Percentiles rank a stretch among this genome's conserved stretches.
These are phyloP conservation scores for Haplographium delicatum DNA, from an alignment of 495 filamentous ascomycete genomes.

Conservation along the genomic window DNA sequence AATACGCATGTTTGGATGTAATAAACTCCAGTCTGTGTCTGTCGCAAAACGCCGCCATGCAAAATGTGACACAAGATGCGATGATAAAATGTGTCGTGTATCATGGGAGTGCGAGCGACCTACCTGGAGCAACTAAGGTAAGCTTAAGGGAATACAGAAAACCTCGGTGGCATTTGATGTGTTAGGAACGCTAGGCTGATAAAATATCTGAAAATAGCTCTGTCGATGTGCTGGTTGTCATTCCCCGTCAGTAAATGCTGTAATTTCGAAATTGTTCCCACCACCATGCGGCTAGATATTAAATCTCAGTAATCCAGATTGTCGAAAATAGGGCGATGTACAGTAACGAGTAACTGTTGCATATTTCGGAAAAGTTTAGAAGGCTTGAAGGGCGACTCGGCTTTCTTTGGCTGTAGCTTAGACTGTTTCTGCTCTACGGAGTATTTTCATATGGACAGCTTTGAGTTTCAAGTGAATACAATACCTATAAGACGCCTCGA, in stretches of 20 bases:
- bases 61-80: conserved; percentile 20
- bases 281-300: too few species aligned
- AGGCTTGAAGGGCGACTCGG: too few species aligned
- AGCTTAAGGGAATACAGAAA: background rate
- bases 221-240: conserved; percentile 34
- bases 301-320: too few species aligned
- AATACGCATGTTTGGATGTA: conserved; percentile 31
- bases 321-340: too few species aligned
- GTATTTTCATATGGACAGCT: too few species aligned
- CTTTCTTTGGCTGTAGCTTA: too few species aligned
- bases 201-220: conserved; percentile 18
- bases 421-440: too few species aligned
- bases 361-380: too few species aligned
- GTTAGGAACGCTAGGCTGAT: conserved; percentile 7
- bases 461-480: too few species aligned
- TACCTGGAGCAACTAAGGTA: conserved; percentile 32
- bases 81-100: conserved; percentile 30
- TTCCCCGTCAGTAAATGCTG: conserved; percentile 28
- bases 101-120: conserved; percentile 25
- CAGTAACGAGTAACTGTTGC: too few species aligned
- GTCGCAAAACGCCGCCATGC: conserved; percentile 26
- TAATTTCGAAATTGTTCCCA: too few species aligned
- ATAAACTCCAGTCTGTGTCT: conserved; percentile 33
- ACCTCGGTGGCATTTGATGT: background rate
- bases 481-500: too few species aligned